phyloP scores from a whole-genome alignment of 228 moss, liverwort and hornwort genomes.

The Sphagnum fallax region DNA sequence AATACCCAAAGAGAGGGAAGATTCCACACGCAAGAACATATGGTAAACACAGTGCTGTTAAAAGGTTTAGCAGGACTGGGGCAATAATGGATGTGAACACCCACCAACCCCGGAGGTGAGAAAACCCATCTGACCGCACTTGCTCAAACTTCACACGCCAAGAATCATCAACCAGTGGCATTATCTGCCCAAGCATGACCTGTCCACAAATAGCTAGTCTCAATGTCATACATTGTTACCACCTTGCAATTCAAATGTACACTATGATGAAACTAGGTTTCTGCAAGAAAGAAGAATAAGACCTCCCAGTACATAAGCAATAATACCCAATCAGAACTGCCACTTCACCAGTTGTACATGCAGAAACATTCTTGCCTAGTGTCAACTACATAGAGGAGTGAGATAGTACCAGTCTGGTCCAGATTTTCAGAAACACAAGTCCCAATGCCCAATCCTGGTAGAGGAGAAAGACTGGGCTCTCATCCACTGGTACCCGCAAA shows the following conservation, averaged over 20 bases:
- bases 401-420: slow-evolving; percentile 14
- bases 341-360: neutral
- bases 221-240: too few species aligned
- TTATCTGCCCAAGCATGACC: slow-evolving; percentile 13
- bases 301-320: too few species aligned
- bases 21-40: slow-evolving; percentile 8
- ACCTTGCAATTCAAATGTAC: too few species aligned
- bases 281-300: too few species aligned
- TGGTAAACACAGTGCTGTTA: slow-evolving; percentile 8
- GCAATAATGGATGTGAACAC: slow-evolving; percentile 12
- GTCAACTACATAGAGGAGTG: neutral
- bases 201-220: neutral
- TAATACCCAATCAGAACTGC: neutral
- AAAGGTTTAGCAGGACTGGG: slow-evolving; percentile 7
- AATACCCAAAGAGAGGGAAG: slow-evolving; percentile 7
- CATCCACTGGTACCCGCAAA: slow-evolving; percentile 2
- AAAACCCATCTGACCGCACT: slow-evolving; percentile 13
- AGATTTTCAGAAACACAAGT: slow-evolving; percentile 17
- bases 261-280: too few species aligned
- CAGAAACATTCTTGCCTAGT: neutral
- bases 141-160: slow-evolving; percentile 26
- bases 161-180: slow-evolving; percentile 9
- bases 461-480: slow-evolving; percentile 3
- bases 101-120: slow-evolving; percentile 13
- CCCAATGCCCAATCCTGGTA: slow-evolving; percentile 26